These are phyloP conservation scores for Smallanthus sonchifolius DNA, from an alignment of 129 eudicot species.

Conservation along the genomic window DNA sequence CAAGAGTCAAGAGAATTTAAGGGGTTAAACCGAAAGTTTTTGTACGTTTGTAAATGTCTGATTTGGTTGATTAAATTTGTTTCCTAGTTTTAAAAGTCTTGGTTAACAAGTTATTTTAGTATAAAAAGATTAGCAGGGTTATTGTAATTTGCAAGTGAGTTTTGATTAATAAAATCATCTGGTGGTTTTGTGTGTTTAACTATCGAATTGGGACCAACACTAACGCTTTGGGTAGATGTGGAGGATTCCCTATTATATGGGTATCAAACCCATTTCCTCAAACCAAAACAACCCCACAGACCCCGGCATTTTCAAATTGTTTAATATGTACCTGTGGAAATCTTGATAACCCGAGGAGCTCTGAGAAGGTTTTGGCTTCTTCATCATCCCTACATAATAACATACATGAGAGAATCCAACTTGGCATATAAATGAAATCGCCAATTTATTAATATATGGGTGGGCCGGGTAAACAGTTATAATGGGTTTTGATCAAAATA, in stretches of 20 bases:
- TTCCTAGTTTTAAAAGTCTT: too few species aligned
- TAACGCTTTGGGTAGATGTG: too few species aligned
- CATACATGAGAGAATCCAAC: not conserved
- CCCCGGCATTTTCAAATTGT: not conserved
- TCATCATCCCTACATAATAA: slow-evolving; percentile 46
- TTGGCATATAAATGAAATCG: not conserved
- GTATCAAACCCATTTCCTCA: not conserved
- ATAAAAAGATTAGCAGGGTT: too few species aligned
- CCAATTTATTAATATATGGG: not conserved
- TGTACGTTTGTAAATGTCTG: too few species aligned
- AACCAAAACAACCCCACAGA: not conserved
- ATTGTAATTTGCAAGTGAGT: too few species aligned
- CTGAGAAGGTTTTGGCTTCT: slow-evolving; percentile 43
- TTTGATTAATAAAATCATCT: too few species aligned
- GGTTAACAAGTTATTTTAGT: too few species aligned
- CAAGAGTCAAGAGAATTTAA: too few species aligned
- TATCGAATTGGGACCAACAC: too few species aligned
- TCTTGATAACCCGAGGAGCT: slow-evolving; percentile 56
- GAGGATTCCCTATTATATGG: not conserved
- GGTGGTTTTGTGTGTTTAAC: too few species aligned
- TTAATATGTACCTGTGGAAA: slow-evolving; percentile 60
- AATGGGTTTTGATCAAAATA: not conserved
- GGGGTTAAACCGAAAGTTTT: too few species aligned
- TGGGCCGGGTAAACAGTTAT: not conserved
- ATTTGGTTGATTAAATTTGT: too few species aligned